Evolutionary conservation across 2,329 filamentous ascomycete species (phyloP), one percentile per base, ranked within the genome.

Genomic region (Chrysosporium queenslandicum): DNA sequence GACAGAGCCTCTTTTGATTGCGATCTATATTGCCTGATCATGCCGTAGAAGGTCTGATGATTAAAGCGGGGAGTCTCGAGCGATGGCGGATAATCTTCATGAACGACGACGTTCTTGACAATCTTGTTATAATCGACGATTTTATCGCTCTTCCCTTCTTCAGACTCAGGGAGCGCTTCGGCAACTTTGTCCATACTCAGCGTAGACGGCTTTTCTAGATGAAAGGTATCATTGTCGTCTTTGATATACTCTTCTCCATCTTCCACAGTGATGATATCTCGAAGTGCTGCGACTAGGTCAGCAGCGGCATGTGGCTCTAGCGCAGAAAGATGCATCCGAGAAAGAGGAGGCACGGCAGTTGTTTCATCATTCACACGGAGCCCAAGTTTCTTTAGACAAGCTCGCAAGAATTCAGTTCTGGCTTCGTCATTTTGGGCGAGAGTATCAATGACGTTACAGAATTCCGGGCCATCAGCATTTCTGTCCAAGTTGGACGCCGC

Each of bases 61-160:
- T 94, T 86, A 70, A 97, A 97, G 60, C 83, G 83, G 0, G 90
- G 89, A 0, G 89, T 95, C 48, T 84, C 77, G 61, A 86, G 85
- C 2, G 76, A 74, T 4, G 80, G 75, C 0, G 91, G 90, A 57
- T 83, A 79, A 2, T 76, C 72, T 36, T 87, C 81, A 60, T 96
- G 87, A 0, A 85, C 73, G 4, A 90, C 73, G 20, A 98, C 76
- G 14, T 74, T 78, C 68, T 95, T 95, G 46, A 82, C 70, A 25
- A 91, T 71, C 37, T 79, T 75, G 59, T 81, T 80, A 73, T 91
- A 90, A 64, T 94, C 86, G 60, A 86, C 66, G 57, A 87, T 81
- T 59, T 80, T 81, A 53, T 82, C 77, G 23, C 72, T 68, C 57
- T 62, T 58, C 40, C 65, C 57, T 41, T 68, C 66, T 14, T 62